phyloP scores from a whole-genome alignment of 1,284 basidiomycete species.

The Rhodotorula sp. region DNA sequence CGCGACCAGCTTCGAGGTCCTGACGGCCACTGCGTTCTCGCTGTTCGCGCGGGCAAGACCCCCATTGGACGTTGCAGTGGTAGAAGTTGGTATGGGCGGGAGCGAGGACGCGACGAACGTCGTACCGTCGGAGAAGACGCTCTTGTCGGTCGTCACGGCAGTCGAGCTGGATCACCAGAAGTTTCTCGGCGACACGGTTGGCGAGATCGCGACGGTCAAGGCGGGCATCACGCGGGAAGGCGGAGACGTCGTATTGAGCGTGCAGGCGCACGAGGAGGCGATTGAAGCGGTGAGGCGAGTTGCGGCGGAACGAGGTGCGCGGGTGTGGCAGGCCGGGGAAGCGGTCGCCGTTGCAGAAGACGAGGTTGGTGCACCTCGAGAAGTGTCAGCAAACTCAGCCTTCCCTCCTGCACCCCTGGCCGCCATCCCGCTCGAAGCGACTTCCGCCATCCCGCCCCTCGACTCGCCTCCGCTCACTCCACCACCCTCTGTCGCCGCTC shows the following conservation, averaged over 20 bases:
- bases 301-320: conserved; percentile 47
- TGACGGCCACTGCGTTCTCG: conserved; percentile 71
- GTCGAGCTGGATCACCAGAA: conserved; percentile 92
- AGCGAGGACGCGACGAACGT: conserved; percentile 90
- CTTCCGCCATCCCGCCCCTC: neutral
- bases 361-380: neutral
- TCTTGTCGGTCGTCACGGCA: conserved; percentile 76
- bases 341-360: neutral
- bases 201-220: conserved; percentile 77
- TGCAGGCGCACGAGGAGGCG: conserved; percentile 62
- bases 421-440: conserved; percentile 8
- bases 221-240: conserved; percentile 70
- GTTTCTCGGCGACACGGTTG: conserved; percentile 75
- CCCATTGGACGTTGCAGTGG: conserved; percentile 71
- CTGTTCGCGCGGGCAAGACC: conserved; percentile 62
- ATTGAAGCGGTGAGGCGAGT: conserved; percentile 51
- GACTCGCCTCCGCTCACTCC: neutral
- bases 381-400: neutral
- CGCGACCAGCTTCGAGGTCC: conserved; percentile 76
- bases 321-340: conserved; percentile 26
- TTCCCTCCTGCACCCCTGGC: conserved; percentile 37
- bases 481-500: neutral
- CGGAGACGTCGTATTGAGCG: conserved; percentile 71
- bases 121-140: conserved; percentile 64
- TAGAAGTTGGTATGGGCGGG: conserved; percentile 96